These are phyloP conservation scores for Sugiyamaella novakii DNA, from an alignment of 1,139 yeast genomes.

Conservation along the genomic window DNA sequence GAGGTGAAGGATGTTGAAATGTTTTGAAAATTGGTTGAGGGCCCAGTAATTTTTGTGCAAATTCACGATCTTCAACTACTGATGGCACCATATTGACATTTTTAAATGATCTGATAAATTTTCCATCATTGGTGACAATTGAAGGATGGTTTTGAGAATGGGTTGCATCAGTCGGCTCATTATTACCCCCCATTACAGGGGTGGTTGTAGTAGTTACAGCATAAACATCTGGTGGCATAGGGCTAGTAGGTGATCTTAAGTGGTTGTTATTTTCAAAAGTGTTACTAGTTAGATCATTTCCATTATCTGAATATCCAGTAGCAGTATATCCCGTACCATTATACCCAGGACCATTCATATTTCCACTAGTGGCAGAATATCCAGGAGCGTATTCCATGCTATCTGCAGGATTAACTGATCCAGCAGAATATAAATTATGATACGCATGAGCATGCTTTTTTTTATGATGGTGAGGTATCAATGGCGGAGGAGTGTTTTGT, in stretches of 20 bases:
- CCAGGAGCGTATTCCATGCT: conserved; percentile 4
- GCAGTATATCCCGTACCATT: background rate
- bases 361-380: background rate
- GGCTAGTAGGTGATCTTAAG: background rate
- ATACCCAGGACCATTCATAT: background rate
- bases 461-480: conserved; percentile 15
- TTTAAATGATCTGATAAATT: conserved; percentile 17
- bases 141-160: background rate
- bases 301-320: background rate
- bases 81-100: conserved; percentile 45
- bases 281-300: background rate
- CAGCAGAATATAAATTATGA: conserved; percentile 25
- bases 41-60: conserved; percentile 53
- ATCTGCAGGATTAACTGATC: conserved; percentile 9
- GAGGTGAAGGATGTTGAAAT: conserved; percentile 76
- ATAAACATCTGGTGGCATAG: conserved; percentile 1
- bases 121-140: conserved; percentile 7
- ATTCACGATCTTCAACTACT: conserved; percentile 58
- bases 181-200: background rate
- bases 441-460: conserved; percentile 31
- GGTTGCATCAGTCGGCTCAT: background rate
- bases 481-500: conserved; percentile 2
- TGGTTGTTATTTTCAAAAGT: background rate
- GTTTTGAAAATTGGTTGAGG: conserved; percentile 58
- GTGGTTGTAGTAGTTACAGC: conserved; percentile 8